Percentiles rank a stretch among this genome's conserved stretches.
Evolutionary conservation across 2,329 filamentous ascomycete species (phyloP).

Genomic region (Emergomyces africanus): DNA sequence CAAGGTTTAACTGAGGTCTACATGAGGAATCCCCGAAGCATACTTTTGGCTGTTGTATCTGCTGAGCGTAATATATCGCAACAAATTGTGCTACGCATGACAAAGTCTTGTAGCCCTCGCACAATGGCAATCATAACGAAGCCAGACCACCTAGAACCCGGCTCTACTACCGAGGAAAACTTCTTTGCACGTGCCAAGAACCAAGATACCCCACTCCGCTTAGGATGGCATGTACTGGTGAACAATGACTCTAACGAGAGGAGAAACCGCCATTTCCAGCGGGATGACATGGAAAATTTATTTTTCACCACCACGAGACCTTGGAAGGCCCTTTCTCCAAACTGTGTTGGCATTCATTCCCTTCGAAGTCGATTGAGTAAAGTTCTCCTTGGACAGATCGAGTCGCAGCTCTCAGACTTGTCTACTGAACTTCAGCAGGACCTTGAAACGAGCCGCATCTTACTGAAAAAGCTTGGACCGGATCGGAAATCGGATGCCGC

Average conservation of each 20-base stretch:
- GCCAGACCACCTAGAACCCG: conserved; percentile 26
- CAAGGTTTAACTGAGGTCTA: conserved; percentile 33
- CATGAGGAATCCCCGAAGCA: conserved; percentile 30
- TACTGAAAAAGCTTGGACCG: conserved; percentile 15
- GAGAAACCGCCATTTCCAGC: conserved; percentile 12
- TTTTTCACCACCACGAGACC: conserved; percentile 21
- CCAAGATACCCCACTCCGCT: conserved; percentile 27
- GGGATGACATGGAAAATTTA: conserved; percentile 20
- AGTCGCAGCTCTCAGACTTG: conserved; percentile 23
- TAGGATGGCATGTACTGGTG: conserved; percentile 39
- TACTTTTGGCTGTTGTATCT: conserved; percentile 36
- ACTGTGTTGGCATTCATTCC: conserved; percentile 18
- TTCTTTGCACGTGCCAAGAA: conserved; percentile 30
- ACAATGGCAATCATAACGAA: conserved; percentile 38
- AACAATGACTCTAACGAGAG: conserved; percentile 31
- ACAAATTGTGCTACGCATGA: conserved; percentile 29
- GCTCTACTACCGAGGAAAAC: conserved; percentile 23
- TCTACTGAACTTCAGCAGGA: conserved; percentile 24
- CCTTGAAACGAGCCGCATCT: conserved; percentile 21
- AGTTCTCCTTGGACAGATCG: conserved; percentile 23
- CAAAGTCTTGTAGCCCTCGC: conserved; percentile 20
- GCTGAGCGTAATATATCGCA: conserved; percentile 32
- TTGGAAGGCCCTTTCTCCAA: conserved; percentile 16
- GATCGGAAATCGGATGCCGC: conserved; percentile 13
- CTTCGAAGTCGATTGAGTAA: conserved; percentile 22